A percentile compares a stretch with the other conserved stretches of the same genome.
Conservation (phyloP, 164 flowering plant species). For the Kingdonia uniflora region DNA sequence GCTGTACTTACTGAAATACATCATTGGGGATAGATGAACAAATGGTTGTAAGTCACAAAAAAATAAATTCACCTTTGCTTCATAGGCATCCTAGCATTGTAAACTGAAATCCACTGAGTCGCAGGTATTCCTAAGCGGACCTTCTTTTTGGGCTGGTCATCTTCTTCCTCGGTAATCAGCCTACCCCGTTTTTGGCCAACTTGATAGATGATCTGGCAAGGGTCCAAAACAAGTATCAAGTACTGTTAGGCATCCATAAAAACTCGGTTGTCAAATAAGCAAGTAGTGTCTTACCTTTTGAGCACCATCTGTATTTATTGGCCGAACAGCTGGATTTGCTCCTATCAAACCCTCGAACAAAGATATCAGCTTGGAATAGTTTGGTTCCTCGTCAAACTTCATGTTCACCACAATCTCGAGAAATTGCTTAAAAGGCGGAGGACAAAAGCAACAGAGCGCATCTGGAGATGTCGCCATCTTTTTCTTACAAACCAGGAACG, state of each 20-base stretch:
- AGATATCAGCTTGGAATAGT: conserved; percentile 66
- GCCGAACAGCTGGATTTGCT: conserved; percentile 71
- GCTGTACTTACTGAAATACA: too few relatives aligned
- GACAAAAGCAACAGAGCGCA: conserved; percentile 71
- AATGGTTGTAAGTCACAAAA: too few relatives aligned
- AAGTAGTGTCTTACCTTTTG: conserved; percentile 41
- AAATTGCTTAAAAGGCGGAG: conserved; percentile 68
- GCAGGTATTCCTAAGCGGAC: conserved; percentile 90
- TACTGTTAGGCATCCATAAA: not conserved
- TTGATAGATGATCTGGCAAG: conserved; percentile 47
- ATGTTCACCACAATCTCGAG: conserved; percentile 76
- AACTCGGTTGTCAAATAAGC: not conserved
- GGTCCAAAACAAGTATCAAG: not conserved
- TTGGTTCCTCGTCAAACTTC: conserved; percentile 94
- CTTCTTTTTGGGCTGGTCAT: conserved; percentile 73
- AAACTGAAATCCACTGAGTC: conserved; percentile 82
- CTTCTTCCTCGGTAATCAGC: conserved; percentile 56
- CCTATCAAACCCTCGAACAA: conserved; percentile 66
- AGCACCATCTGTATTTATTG: conserved; percentile 87
- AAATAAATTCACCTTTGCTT: conserved; percentile 82
- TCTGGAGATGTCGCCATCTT: conserved; percentile 89
- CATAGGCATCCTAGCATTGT: conserved; percentile 75
- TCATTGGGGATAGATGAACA: too few relatives aligned
- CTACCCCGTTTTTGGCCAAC: conserved; percentile 89
- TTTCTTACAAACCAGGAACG: conserved; percentile 82